These are phyloP conservation scores for Asterophora lycoperdoides DNA, from an alignment of 768 basidiomycete genomes.

Conservation along the genomic window DNA sequence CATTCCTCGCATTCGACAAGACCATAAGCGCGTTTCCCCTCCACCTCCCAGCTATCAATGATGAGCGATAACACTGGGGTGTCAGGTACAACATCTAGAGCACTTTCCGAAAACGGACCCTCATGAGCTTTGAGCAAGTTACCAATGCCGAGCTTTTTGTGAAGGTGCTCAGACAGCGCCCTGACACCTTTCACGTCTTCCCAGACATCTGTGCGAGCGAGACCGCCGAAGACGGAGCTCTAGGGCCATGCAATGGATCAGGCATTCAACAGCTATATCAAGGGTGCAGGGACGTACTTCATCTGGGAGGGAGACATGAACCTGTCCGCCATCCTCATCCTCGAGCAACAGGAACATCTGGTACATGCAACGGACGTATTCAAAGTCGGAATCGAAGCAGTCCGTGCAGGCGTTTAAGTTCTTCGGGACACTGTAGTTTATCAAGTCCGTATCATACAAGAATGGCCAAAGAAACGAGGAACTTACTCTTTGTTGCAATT, in stretches of 20 bases:
- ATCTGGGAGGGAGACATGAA: slow-evolving; percentile 48
- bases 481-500: slow-evolving; percentile 50
- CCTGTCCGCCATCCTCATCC: slow-evolving; percentile 40
- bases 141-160: slow-evolving; percentile 37
- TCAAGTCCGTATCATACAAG: background rate
- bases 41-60: slow-evolving; percentile 27
- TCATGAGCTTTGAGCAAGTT: slow-evolving; percentile 41
- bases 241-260: too few species aligned
- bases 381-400: slow-evolving; percentile 52
- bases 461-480: background rate
- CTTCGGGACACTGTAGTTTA: slow-evolving; percentile 37
- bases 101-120: slow-evolving; percentile 7
- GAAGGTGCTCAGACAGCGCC: slow-evolving; percentile 37
- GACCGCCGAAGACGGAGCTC: slow-evolving; percentile 35
- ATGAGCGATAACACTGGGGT: slow-evolving; percentile 13
- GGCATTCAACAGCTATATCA: too few species aligned
- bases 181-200: slow-evolving; percentile 34
- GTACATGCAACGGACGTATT: slow-evolving; percentile 45
- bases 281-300: slow-evolving; percentile 26
- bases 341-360: slow-evolving; percentile 47
- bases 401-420: slow-evolving; percentile 40
- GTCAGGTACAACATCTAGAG: background rate
- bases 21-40: slow-evolving; percentile 23
- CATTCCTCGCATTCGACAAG: slow-evolving; percentile 17
- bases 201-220: slow-evolving; percentile 40